Evolutionary conservation across 352 stramenopile genomes (phyloP).

Genomic region (Pythium vanterpoolii): DNA sequence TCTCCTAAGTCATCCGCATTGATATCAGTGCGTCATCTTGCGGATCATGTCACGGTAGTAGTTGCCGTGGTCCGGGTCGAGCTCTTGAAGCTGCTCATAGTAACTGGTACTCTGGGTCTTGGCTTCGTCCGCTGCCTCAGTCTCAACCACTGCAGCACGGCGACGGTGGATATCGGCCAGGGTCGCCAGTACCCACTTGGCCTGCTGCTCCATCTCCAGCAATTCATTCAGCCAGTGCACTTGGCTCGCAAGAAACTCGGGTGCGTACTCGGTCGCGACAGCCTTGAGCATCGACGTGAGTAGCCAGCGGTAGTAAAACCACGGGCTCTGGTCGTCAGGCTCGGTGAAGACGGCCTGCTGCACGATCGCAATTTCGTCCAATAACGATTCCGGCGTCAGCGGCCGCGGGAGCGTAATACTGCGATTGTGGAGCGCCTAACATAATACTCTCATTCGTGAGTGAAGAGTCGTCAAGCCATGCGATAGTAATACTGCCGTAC

Average conservation of each 20-base stretch:
- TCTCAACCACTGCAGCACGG: slow-evolving; percentile 27
- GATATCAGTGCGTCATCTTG: slow-evolving; percentile 15
- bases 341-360: slow-evolving; percentile 98
- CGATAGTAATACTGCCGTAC: slow-evolving; percentile 30
- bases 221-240: slow-evolving; percentile 80
- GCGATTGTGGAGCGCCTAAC: slow-evolving; percentile 59
- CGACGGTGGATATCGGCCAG: slow-evolving; percentile 50
- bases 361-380: slow-evolving; percentile 81
- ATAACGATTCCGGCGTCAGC: slow-evolving; percentile 45
- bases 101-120: slow-evolving; percentile 43
- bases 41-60: slow-evolving; percentile 65
- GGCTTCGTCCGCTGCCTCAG: slow-evolving; percentile 23
- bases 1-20: neutral
- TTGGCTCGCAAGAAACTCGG: slow-evolving; percentile 64
- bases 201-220: slow-evolving; percentile 69
- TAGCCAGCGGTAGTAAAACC: slow-evolving; percentile 98
- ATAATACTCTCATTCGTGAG: neutral
- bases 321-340: slow-evolving; percentile 97
- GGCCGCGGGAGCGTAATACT: slow-evolving; percentile 51
- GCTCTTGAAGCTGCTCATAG: slow-evolving; percentile 39
- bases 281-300: slow-evolving; percentile 72
- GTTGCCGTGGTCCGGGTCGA: slow-evolving; percentile 58
- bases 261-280: slow-evolving; percentile 36
- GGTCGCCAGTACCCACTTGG: slow-evolving; percentile 75
- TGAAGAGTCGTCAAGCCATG: neutral